Evolutionary conservation across 331 rosid species (phyloP), one percentile per base, ranked within the genome.

Genomic region (Dryas integrifolia): DNA sequence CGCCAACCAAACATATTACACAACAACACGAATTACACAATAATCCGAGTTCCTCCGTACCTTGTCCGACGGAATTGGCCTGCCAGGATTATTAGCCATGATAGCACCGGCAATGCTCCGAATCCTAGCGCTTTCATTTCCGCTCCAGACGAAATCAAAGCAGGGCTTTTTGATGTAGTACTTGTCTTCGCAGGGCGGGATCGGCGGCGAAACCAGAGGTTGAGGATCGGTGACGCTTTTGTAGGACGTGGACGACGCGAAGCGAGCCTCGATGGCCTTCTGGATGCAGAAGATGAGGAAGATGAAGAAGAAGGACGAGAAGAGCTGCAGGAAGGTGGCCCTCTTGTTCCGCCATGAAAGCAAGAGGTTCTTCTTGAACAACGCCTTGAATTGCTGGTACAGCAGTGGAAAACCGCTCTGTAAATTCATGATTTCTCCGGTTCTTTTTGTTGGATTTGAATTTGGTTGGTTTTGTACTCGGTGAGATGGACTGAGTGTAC

Each of bases 321-420:
- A 70, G 0, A 94, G 58, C 75, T 94, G 97, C 4, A 94, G 82
- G 9, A 94, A 72, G 0, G 84, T 85, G 0, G 96, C 89, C 38
- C 71, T 74, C 85, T 66, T 89, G 86, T 80, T 86, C 56, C 98
- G 85, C 91, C 91, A 89, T 50, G 96, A 88, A 4, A 94, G 88
- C 52, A 86, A 46, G 5, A 82, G 24, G 67, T 94, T 94, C 85
- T 94, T 94, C 60, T 59, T 81, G 43, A 89, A 55, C 1, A 93
- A 82, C 0, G 96, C 90, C 0, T 5, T 77, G 88, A 56, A 91
- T 74, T 93, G 98, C 13, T 86, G 94, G 35, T 43, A 7, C 13
- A 86, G 81, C 46, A 88, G 75, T 9, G 78, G 76, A 26, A 87
- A 50, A 1, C 92, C 94, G 68, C 79, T 77, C 76, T 9, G 75